Evolutionary conservation across 352 stramenopile species (phyloP).

Genomic region (Pythium diclinum): DNA sequence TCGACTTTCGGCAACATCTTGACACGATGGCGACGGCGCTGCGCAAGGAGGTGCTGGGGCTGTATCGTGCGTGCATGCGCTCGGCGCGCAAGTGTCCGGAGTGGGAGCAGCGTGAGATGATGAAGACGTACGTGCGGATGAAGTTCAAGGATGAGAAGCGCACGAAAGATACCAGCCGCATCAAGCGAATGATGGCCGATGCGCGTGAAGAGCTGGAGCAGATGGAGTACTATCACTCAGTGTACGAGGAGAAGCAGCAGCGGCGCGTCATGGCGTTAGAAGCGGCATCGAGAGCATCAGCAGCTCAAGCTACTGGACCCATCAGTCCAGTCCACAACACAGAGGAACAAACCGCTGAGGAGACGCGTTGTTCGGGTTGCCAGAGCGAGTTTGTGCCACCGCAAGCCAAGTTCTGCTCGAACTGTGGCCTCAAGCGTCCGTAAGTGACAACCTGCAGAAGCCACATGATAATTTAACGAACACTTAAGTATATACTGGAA

Average conservation of each 20-base stretch:
- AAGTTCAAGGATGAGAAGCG: slow-evolving; percentile 66
- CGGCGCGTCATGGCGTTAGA: slow-evolving; percentile 13
- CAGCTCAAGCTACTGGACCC: not conserved
- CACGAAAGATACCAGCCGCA: slow-evolving; percentile 49
- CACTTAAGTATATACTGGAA: too few species aligned
- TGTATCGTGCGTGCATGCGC: slow-evolving; percentile 75
- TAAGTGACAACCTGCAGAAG: not conserved
- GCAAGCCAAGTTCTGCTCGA: slow-evolving; percentile 69
- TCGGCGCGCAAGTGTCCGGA: slow-evolving; percentile 71
- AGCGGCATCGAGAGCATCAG: slow-evolving; percentile 2
- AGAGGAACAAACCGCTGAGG: not conserved
- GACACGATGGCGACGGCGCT: slow-evolving; percentile 15
- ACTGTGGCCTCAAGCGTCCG: slow-evolving; percentile 58
- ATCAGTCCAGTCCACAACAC: not conserved
- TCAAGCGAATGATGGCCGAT: slow-evolving; percentile 56
- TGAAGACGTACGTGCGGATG: slow-evolving; percentile 75
- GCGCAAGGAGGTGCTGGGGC: slow-evolving; percentile 43
- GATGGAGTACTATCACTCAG: slow-evolving; percentile 87
- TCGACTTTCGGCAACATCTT: not conserved
- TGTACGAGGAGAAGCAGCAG: slow-evolving; percentile 67
- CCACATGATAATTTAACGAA: not conserved
- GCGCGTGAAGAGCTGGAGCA: slow-evolving; percentile 71
- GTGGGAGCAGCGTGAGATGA: slow-evolving; percentile 82
- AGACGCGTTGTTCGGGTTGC: slow-evolving; percentile 38
- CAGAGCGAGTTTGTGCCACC: slow-evolving; percentile 39